Percentiles rank a stretch among this genome's conserved stretches.
These are phyloP conservation scores for Toxicodendron radicans DNA, from an alignment of 345 rosid species.

Conservation along the genomic window DNA sequence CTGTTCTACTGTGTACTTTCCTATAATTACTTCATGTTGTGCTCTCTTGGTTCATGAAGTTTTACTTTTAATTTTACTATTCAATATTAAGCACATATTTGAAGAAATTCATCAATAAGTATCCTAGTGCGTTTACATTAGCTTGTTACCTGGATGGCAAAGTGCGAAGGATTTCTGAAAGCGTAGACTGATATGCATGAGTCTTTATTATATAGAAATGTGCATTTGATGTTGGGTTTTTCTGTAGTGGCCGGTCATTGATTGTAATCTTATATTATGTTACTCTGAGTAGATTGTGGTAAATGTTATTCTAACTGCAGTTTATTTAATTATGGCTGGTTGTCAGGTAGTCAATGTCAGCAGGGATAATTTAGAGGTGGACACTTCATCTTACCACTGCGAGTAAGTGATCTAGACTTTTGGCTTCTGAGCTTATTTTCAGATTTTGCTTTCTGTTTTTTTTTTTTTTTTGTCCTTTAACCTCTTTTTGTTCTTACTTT, in stretches of 20 bases:
- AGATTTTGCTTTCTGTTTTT: not conserved
- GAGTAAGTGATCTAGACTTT: constrained; percentile 42
- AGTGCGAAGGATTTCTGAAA: not conserved
- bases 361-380: constrained; percentile 56
- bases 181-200: not conserved
- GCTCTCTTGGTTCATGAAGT: not conserved
- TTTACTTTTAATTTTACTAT: not conserved
- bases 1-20: not conserved
- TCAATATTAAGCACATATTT: not conserved
- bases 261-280: not conserved
- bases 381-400: constrained; percentile 85
- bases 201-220: not conserved
- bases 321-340: constrained; percentile 15
- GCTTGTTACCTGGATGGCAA: not conserved
- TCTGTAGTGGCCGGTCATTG: not conserved
- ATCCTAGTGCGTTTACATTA: not conserved
- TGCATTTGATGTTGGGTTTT: constrained; percentile 1
- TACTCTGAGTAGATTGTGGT: not conserved
- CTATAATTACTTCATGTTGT: not conserved
- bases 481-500: too few relatives aligned
- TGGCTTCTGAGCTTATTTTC: not conserved
- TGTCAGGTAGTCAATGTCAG: constrained; percentile 60
- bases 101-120: not conserved
- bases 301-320: not conserved
- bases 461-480: not conserved